phyloP scores from a whole-genome alignment of 805 yeast species.

The Metschnikowia peoriensis region DNA sequence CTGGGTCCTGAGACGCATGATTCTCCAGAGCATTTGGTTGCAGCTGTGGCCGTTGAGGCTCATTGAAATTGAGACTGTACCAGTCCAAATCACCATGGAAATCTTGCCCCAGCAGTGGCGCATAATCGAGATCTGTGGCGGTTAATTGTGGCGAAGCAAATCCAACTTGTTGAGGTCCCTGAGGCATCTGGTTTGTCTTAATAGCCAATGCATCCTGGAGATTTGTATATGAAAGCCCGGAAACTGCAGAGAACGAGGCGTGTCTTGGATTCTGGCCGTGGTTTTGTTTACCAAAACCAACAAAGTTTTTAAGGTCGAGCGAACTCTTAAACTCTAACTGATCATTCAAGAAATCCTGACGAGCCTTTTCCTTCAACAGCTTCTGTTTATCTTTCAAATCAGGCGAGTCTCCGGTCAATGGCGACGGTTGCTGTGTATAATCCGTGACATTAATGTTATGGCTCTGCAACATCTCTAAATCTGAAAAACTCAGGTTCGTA shows the following conservation, averaged over 20 bases:
- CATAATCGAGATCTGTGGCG: constrained; percentile 43
- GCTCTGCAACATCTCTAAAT: constrained; percentile 11
- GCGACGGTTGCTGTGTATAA: constrained; percentile 26
- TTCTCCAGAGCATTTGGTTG: background rate
- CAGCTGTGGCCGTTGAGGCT: background rate
- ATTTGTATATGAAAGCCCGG: constrained; percentile 59
- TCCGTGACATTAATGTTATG: constrained; percentile 9
- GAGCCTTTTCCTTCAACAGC: constrained; percentile 4
- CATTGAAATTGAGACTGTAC: constrained; percentile 13
- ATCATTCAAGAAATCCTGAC: constrained; percentile 8
- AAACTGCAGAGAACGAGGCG: constrained; percentile 64
- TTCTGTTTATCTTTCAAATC: constrained; percentile 14
- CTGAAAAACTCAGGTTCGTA: constrained; percentile 5
- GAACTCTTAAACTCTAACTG: constrained; percentile 10
- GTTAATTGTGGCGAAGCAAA: constrained; percentile 78
- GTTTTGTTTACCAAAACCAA: background rate
- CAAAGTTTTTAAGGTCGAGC: constrained; percentile 11
- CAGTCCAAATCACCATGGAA: constrained; percentile 31
- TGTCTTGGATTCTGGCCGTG: constrained; percentile 34
- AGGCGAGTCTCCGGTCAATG: constrained; percentile 22
- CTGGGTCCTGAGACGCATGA: background rate
- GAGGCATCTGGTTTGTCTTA: constrained; percentile 36
- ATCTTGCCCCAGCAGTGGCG: constrained; percentile 32
- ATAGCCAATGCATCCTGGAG: constrained; percentile 41
- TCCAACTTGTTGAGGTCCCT: constrained; percentile 68